Conservation (phyloP, 306 rosid genomes). For the Dalbergia cultrata region DNA sequence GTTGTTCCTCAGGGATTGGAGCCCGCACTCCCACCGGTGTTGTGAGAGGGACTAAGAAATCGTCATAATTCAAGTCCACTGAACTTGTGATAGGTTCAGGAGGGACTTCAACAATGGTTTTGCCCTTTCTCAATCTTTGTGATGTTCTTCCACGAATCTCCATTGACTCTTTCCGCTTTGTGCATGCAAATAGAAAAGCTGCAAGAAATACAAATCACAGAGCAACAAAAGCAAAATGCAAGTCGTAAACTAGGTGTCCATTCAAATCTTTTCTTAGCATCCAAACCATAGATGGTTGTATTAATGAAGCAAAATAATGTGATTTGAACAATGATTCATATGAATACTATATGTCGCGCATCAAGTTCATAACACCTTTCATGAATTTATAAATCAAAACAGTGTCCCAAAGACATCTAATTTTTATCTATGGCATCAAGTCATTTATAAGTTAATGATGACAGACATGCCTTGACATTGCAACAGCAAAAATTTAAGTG, state of each 20-base stretch:
- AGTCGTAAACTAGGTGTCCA: slow-evolving; percentile 16
- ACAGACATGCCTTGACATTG: slow-evolving; percentile 1
- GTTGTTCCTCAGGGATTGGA: slow-evolving; percentile 66
- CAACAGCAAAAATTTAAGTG: slow-evolving; percentile 23
- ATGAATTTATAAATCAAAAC: slow-evolving; percentile 17
- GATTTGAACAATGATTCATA: neutral
- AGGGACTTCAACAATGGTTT: slow-evolving; percentile 56
- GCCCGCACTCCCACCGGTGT: slow-evolving; percentile 40
- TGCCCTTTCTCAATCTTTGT: slow-evolving; percentile 50
- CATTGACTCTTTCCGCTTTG: slow-evolving; percentile 59
- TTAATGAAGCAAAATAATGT: neutral
- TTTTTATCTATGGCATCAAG: slow-evolving; percentile 15
- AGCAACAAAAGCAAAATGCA: slow-evolving; percentile 29
- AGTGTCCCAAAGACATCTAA: neutral
- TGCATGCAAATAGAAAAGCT: slow-evolving; percentile 76
- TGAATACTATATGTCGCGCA: neutral
- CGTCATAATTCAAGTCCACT: slow-evolving; percentile 49
- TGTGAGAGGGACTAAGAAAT: slow-evolving; percentile 48
- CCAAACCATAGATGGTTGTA: neutral
- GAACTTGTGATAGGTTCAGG: slow-evolving; percentile 50
- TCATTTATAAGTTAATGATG: slow-evolving; percentile 21
- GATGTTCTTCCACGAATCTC: slow-evolving; percentile 42
- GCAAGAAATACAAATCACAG: slow-evolving; percentile 47
- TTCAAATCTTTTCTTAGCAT: neutral
- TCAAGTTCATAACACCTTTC: slow-evolving; percentile 16